A percentile compares a stretch with the other conserved stretches of the same genome.
These are phyloP conservation scores for Euphorbia corollata DNA, from an alignment of 441 rosid species.

Conservation along the genomic window DNA sequence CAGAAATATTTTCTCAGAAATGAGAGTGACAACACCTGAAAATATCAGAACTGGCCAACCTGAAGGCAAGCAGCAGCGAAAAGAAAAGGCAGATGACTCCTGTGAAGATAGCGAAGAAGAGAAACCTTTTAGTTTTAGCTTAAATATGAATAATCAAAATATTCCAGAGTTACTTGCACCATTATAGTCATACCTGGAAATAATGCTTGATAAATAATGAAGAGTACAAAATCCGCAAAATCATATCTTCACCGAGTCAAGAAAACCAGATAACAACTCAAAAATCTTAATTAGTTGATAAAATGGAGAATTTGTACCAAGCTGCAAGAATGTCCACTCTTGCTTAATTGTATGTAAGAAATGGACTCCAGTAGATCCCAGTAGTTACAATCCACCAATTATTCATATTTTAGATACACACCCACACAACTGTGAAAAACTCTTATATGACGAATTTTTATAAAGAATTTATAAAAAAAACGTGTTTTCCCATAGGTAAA, in stretches of 20 bases:
- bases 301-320: background rate
- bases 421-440: background rate
- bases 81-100: conserved; percentile 60
- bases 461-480: too few species aligned
- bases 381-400: background rate
- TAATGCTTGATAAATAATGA: conserved; percentile 55
- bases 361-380: background rate
- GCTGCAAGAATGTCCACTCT: background rate
- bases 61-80: conserved; percentile 55
- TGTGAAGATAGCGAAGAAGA: conserved; percentile 20
- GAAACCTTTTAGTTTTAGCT: conserved; percentile 7
- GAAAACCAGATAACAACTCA: conserved; percentile 21
- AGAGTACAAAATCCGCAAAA: conserved; percentile 62
- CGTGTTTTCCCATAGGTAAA: background rate
- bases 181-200: conserved; percentile 51
- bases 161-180: conserved; percentile 10
- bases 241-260: conserved; percentile 67
- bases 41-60: conserved; percentile 57
- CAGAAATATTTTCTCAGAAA: conserved; percentile 56
- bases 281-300: background rate
- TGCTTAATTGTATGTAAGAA: background rate
- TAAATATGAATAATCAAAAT: conserved; percentile 11
- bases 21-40: conserved; percentile 48
- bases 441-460: too few species aligned
- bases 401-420: background rate